Evolutionary conservation across 2,329 filamentous ascomycete species (phyloP).

Genomic region (Claviceps pusilla): DNA sequence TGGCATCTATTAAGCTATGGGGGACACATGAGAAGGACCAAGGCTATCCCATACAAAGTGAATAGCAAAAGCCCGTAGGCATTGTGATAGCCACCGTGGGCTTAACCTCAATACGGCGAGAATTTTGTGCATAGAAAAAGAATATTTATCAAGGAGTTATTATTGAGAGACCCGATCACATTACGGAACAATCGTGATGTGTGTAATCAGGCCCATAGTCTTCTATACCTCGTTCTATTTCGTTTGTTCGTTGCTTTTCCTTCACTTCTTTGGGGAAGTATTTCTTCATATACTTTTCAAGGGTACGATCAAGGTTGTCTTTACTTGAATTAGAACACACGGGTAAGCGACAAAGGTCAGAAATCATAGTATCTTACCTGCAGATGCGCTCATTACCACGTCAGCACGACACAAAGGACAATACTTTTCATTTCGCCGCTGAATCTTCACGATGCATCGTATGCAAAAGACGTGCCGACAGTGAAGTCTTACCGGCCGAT

Average conservation of each 20-base stretch:
- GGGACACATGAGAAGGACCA: not conserved
- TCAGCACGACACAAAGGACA: conserved; percentile 66
- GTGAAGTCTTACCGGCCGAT: conserved; percentile 60
- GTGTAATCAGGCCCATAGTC: conserved; percentile 53
- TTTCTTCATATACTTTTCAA: conserved; percentile 54
- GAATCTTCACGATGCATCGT: conserved; percentile 66
- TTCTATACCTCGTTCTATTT: conserved; percentile 59
- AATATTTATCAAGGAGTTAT: not conserved
- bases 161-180: conserved; percentile 27
- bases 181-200: conserved; percentile 42
- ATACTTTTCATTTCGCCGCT: conserved; percentile 48
- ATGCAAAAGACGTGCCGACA: conserved; percentile 76
- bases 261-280: conserved; percentile 62
- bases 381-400: conserved; percentile 55
- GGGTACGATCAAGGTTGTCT: conserved; percentile 55
- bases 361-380: conserved; percentile 28
- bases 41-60: not conserved
- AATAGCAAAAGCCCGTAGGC: not conserved
- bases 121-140: not conserved
- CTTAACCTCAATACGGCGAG: not conserved
- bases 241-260: conserved; percentile 55
- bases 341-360: not conserved
- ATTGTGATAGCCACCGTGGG: not conserved
- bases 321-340: conserved; percentile 13
- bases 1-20: not conserved